Percentiles rank a stretch among this genome's conserved stretches.
These are phyloP conservation scores for Sisymbrium altissimum DNA, from an alignment of 345 rosid species.

Conservation along the genomic window DNA sequence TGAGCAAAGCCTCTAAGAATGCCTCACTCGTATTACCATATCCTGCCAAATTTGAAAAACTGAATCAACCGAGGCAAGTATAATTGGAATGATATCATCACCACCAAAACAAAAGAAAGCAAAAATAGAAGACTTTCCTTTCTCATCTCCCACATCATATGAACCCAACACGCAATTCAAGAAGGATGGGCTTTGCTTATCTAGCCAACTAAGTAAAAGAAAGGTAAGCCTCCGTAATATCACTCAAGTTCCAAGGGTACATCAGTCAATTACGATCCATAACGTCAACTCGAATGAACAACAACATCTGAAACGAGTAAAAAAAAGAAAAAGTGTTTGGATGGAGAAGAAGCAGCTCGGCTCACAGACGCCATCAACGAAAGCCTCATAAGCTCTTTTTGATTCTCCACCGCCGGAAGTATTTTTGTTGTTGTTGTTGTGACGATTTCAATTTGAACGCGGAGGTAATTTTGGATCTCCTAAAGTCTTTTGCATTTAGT, in stretches of 20 bases:
- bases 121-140: background rate
- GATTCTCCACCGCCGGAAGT: background rate
- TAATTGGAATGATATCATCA: no score
- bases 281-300: constrained; percentile 28
- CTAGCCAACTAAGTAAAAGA: background rate
- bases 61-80: no score
- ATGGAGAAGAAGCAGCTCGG: constrained; percentile 17
- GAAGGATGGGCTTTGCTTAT: constrained; percentile 12
- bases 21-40: no score
- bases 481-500: background rate
- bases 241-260: background rate
- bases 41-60: no score
- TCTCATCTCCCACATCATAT: background rate
- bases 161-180: constrained; percentile 32
- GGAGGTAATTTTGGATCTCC: constrained; percentile 16
- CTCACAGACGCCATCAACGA: constrained; percentile 1
- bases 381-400: constrained; percentile 2
- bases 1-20: no score
- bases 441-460: background rate
- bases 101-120: no score
- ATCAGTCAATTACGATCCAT: background rate
- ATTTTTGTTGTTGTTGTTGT: background rate
- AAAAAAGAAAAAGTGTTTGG: background rate
- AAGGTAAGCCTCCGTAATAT: background rate
- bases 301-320: background rate